These are phyloP conservation scores for Porogramme epimiltina DNA, from an alignment of 1,284 basidiomycete genomes.

Conservation along the genomic window DNA sequence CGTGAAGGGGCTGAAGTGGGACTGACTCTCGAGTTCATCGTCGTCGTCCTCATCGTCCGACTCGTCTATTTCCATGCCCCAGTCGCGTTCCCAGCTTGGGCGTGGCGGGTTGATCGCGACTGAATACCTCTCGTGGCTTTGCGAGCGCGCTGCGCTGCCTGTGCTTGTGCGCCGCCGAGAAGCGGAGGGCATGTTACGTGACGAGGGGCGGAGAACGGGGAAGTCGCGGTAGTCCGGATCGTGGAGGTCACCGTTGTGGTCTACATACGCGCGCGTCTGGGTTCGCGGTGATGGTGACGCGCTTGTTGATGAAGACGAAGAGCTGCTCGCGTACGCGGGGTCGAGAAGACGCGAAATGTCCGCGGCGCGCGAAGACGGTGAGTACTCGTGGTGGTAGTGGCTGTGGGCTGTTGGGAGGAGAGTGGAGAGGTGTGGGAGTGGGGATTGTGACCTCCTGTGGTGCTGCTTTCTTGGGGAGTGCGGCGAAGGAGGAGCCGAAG, in stretches of 20 bases:
- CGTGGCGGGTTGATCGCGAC: conserved; percentile 20
- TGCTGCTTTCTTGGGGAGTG: conserved; percentile 11
- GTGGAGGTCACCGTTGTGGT: conserved; percentile 62
- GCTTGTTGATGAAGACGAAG: conserved; percentile 35
- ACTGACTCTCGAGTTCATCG: conserved; percentile 31
- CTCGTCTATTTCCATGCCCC: conserved; percentile 26
- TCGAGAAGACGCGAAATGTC: conserved; percentile 67
- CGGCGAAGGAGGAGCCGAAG: conserved; percentile 21
- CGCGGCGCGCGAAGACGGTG: conserved; percentile 40
- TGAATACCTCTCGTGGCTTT: conserved; percentile 29
- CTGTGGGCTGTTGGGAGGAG: conserved; percentile 27
- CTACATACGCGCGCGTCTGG: conserved; percentile 50
- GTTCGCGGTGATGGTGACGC: conserved; percentile 29
- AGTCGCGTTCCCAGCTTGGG: conserved; percentile 38
- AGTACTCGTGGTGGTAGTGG: conserved; percentile 28
- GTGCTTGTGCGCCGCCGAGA: conserved; percentile 26
- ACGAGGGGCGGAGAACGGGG: conserved; percentile 40
- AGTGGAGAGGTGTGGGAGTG: conserved; percentile 30
- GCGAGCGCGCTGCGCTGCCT: conserved; percentile 22
- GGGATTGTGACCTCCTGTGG: conserved; percentile 27
- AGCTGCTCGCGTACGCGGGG: conserved; percentile 52
- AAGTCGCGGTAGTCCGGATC: conserved; percentile 72
- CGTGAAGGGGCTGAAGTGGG: conserved; percentile 28
- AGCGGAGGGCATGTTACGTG: conserved; percentile 18
- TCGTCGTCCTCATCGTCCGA: conserved; percentile 38